Evolutionary conservation across 495 filamentous ascomycete genomes (phyloP).

Genomic region (Hypoxylon intermedium): DNA sequence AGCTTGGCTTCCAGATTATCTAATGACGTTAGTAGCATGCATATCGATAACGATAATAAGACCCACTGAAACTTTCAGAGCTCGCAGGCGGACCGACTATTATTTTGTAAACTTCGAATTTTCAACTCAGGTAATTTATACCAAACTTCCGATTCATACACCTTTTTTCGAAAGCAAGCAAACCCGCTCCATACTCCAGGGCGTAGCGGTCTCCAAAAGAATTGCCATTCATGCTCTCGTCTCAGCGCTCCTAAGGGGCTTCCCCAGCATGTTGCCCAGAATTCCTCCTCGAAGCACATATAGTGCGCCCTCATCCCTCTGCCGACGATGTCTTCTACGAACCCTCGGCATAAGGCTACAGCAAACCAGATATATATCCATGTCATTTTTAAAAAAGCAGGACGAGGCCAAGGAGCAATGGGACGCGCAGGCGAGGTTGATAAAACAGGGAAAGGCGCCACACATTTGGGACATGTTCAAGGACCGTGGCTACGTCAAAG

Average conservation of each 20-base stretch:
- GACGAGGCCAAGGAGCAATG: slow-evolving; percentile 64
- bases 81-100: neutral
- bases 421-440: slow-evolving; percentile 61
- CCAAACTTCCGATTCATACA: neutral
- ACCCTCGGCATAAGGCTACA: slow-evolving; percentile 15
- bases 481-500: slow-evolving; percentile 79
- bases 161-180: too few species aligned
- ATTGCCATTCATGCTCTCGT: too few species aligned
- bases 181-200: neutral
- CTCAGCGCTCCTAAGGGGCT: neutral
- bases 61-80: slow-evolving; percentile 25
- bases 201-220: too few species aligned
- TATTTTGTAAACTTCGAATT: slow-evolving; percentile 11
- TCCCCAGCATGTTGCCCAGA: slow-evolving; percentile 23
- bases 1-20: slow-evolving; percentile 18
- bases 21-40: slow-evolving; percentile 8
- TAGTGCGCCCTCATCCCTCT: slow-evolving; percentile 27
- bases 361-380: slow-evolving; percentile 19
- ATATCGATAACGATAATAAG: neutral
- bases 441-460: slow-evolving; percentile 65
- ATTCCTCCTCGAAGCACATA: neutral
- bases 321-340: slow-evolving; percentile 38
- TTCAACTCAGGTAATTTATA: neutral
- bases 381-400: slow-evolving; percentile 58
- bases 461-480: slow-evolving; percentile 75